phyloP scores from a whole-genome alignment of 306 rosid species.

The Lithocarpus polystachyus region DNA sequence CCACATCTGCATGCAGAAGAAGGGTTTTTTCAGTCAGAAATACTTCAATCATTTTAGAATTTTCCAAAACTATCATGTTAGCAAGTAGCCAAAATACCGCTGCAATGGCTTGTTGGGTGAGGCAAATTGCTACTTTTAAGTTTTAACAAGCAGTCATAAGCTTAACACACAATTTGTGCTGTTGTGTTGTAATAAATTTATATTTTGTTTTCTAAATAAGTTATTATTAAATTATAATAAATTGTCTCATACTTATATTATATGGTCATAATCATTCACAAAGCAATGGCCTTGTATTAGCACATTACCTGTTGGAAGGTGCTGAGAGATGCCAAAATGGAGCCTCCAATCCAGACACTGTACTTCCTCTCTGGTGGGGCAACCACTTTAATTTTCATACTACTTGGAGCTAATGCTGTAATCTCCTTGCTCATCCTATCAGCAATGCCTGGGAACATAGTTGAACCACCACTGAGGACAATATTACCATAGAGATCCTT shows the following conservation, averaged over 20 bases:
- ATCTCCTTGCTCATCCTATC: slow-evolving; percentile 98
- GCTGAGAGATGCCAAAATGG: background rate
- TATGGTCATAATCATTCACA: background rate
- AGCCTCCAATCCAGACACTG: too few relatives aligned
- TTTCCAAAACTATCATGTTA: background rate
- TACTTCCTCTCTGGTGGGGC: too few relatives aligned
- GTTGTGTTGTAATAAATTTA: background rate
- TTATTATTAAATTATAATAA: too few relatives aligned
- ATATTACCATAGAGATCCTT: slow-evolving; percentile 85
- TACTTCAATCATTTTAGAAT: background rate
- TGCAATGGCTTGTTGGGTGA: background rate
- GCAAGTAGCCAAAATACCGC: background rate
- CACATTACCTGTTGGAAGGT: slow-evolving; percentile 95
- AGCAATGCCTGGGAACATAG: slow-evolving; percentile 98
- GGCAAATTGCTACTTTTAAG: background rate
- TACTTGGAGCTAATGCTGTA: slow-evolving; percentile 86
- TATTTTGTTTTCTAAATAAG: background rate
- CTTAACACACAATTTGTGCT: background rate
- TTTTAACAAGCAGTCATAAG: background rate
- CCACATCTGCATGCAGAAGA: slow-evolving; percentile 74
- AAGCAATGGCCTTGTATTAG: background rate
- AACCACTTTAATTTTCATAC: too few relatives aligned
- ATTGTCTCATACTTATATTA: background rate
- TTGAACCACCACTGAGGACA: slow-evolving; percentile 91
- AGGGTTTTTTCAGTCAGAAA: slow-evolving; percentile 6